These are phyloP conservation scores for Linnemannia elongata DNA, from an alignment of 192 early-diverging fungal genomes.

Conservation along the genomic window DNA sequence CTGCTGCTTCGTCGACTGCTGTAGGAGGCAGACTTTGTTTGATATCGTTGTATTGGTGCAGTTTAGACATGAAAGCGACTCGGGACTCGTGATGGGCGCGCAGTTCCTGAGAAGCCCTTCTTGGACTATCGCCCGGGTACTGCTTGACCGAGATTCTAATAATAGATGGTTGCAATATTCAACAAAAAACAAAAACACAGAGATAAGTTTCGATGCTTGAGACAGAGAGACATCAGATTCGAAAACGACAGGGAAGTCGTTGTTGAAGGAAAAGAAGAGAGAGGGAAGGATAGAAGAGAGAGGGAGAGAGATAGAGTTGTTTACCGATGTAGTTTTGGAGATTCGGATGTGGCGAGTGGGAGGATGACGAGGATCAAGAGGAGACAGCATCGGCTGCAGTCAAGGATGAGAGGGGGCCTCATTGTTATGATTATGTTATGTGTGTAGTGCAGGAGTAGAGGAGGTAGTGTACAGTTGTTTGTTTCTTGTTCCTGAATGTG, in stretches of 20 bases:
- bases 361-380: slow-evolving; percentile 24
- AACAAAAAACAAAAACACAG: neutral
- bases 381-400: slow-evolving; percentile 23
- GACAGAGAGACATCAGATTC: neutral
- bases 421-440: neutral
- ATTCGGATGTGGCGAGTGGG: slow-evolving; percentile 7
- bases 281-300: neutral
- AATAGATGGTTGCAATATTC: slow-evolving; percentile 12
- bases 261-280: neutral
- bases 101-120: slow-evolving; percentile 27
- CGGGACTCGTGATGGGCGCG: slow-evolving; percentile 40
- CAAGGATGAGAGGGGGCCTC: neutral
- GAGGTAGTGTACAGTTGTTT: neutral
- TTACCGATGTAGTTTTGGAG: slow-evolving; percentile 37
- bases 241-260: neutral
- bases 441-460: neutral
- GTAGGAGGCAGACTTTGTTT: neutral
- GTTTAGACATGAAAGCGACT: slow-evolving; percentile 40
- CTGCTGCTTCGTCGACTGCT: neutral
- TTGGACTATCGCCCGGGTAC: slow-evolving; percentile 26
- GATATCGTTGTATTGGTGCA: slow-evolving; percentile 8
- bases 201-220: neutral
- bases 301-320: neutral
- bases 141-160: slow-evolving; percentile 51
- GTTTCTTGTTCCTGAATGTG: neutral